Conservation (phyloP, 1,284 basidiomycete genomes). For the Rhizopogon parksii region DNA sequence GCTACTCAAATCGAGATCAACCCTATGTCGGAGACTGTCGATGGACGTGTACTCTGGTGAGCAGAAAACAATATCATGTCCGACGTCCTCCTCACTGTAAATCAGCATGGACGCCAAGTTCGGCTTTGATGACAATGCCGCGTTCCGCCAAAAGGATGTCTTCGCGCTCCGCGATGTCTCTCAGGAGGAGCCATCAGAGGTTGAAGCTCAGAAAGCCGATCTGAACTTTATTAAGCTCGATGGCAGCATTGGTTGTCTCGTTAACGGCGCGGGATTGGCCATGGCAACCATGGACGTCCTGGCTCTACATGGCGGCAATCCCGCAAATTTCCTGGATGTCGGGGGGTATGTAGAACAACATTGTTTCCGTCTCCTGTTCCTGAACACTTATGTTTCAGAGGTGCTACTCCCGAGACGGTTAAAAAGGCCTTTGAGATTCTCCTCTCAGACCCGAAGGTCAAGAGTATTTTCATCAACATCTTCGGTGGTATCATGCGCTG, state of each 20-base stretch:
- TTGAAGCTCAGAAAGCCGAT: slow-evolving; percentile 90
- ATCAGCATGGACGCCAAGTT: slow-evolving; percentile 99
- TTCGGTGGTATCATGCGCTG: slow-evolving; percentile 97
- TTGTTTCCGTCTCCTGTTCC: not conserved
- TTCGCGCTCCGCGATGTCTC: slow-evolving; percentile 88
- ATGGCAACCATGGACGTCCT: slow-evolving; percentile 99
- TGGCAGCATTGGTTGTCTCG: slow-evolving; percentile 94
- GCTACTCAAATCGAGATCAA: slow-evolving; percentile 99
- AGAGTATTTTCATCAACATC: slow-evolving; percentile 99
- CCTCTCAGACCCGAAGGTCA: slow-evolving; percentile 85
- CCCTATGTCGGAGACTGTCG: slow-evolving; percentile 91
- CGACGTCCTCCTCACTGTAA: slow-evolving; percentile 7
- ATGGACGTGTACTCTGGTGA: slow-evolving; percentile 91
- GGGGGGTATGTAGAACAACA: slow-evolving; percentile 61
- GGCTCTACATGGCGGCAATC: slow-evolving; percentile 90
- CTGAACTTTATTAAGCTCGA: slow-evolving; percentile 99
- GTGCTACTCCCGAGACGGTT: slow-evolving; percentile 96
- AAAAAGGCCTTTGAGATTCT: slow-evolving; percentile 99
- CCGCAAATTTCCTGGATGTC: slow-evolving; percentile 98
- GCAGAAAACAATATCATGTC: slow-evolving; percentile 15
- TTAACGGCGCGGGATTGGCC: slow-evolving; percentile 97
- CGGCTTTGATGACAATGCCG: slow-evolving; percentile 98
- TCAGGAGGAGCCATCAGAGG: slow-evolving; percentile 96
- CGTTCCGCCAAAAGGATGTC: slow-evolving; percentile 92
- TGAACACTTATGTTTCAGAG: slow-evolving; percentile 40